Evolutionary conservation across 345 rosid genomes (phyloP).

Genomic region (Eucalyptus camaldulensis): DNA sequence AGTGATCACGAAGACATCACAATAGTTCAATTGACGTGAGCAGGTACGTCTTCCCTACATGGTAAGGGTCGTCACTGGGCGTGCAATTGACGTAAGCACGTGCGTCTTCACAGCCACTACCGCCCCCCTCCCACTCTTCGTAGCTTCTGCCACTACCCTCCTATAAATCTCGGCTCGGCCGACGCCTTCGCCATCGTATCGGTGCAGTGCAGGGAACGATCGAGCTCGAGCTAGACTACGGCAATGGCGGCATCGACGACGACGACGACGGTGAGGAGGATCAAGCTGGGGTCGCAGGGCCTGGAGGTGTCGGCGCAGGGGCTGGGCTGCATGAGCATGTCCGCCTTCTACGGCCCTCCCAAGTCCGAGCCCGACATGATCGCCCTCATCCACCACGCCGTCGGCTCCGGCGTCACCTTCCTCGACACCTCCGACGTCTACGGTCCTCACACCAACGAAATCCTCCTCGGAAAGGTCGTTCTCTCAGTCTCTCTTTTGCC

Average conservation of each 20-base stretch:
- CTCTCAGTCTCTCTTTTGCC: background rate
- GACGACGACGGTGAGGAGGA: slow-evolving; percentile 3
- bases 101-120: too few relatives aligned
- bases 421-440: slow-evolving; percentile 41
- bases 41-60: too few relatives aligned
- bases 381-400: slow-evolving; percentile 31
- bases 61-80: too few relatives aligned
- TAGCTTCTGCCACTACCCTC: too few relatives aligned
- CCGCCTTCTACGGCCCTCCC: slow-evolving; percentile 38
- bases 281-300: slow-evolving; percentile 38
- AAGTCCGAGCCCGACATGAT: slow-evolving; percentile 42
- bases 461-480: slow-evolving; percentile 30
- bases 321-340: slow-evolving; percentile 52
- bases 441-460: slow-evolving; percentile 40
- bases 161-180: background rate
- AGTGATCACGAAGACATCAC: fast-evolving
- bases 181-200: background rate
- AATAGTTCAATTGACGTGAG: too few relatives aligned
- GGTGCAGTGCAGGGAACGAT: background rate
- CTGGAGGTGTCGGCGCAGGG: slow-evolving; percentile 48
- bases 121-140: too few relatives aligned
- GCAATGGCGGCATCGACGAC: background rate
- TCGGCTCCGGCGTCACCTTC: slow-evolving; percentile 33
- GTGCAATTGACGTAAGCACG: too few relatives aligned
- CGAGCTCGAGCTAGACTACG: background rate